Base-by-base conservation (phyloP, 2,329 filamentous ascomycete genomes). In the Hyphodiscus sp. region DNA sequence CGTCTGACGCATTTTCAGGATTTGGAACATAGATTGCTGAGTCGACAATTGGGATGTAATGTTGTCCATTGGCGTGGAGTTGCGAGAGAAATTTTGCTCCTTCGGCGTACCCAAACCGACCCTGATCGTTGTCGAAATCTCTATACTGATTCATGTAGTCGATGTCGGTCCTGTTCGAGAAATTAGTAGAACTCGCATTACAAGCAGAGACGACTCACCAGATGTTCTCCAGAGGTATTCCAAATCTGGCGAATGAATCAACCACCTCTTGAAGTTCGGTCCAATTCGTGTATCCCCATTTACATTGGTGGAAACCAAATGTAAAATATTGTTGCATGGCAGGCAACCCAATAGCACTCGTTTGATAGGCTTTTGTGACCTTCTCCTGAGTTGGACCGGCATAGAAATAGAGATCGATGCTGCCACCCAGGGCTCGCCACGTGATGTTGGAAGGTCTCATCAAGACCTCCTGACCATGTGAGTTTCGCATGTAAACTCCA, bases 261-360 rank as follows among this genome's bases (percentile, higher is more conserved):
- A 89, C 77, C 1, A 89, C 84, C 48, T 82, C 79, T 58, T 85
- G 77, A 2, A 89, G 65, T 26, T 81, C 76, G 1, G 80, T 79
- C 82, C 86, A 90, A 62, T 88, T 89, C 41, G 77, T 73, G 67
- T 94, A 94, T 0, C 89, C 89, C 83, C 89, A 94, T 55, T 87
- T 79, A 62, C 88, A 92, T 67, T 95, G 89, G 60, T 95, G 89
- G 66, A 79, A 92, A 0, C 90, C 90, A 56, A 95, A 82, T 0
- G 85, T 82, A 76, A 82, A 92, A 71, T 94, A 94, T 60, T 87
- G 84, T 65, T 91, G 86, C 81, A 92, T 84, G 0, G 83, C 83
- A 1, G 89, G 88, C 5, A 88, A 72, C 0, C 89, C 88, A 49
- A 85, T 74, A 1, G 84, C 79, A 50, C 79, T 83, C 53, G 72